These are phyloP conservation scores for Zygotorulaspora mrakii DNA, from an alignment of 1,139 yeast species.

Conservation along the genomic window DNA sequence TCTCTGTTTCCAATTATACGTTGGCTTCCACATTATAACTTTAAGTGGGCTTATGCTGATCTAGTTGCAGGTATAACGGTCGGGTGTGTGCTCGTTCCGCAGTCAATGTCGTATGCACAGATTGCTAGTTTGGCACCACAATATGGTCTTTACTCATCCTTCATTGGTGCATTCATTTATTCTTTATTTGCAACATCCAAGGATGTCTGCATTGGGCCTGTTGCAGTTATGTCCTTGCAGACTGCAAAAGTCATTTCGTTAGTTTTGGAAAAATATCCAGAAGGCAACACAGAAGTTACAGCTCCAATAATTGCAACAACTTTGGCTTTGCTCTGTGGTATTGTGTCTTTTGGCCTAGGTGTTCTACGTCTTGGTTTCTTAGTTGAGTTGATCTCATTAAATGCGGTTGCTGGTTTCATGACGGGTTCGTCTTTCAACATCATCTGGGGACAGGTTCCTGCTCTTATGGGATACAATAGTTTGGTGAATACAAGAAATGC, in stretches of 20 bases:
- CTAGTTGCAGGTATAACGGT: constrained; percentile 89
- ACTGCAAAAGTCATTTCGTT: constrained; percentile 71
- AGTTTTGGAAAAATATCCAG: constrained; percentile 49
- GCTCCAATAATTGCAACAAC: constrained; percentile 75
- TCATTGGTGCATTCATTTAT: constrained; percentile 84
- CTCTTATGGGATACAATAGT: constrained; percentile 68
- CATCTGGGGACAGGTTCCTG: constrained; percentile 80
- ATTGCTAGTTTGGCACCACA: constrained; percentile 77
- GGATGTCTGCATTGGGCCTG: constrained; percentile 95
- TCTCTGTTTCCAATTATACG: constrained; percentile 72
- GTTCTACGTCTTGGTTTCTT: constrained; percentile 79
- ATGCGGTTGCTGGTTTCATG: constrained; percentile 94
- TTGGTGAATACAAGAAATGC: constrained; percentile 68
- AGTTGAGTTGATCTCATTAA: constrained; percentile 81
- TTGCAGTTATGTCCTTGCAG: constrained; percentile 90
- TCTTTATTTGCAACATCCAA: constrained; percentile 90
- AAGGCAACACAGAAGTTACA: constrained; percentile 33
- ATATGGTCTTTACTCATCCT: constrained; percentile 85
- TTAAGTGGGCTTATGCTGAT: constrained; percentile 75
- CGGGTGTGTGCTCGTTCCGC: constrained; percentile 90
- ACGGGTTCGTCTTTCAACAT: constrained; percentile 88
- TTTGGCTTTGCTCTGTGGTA: constrained; percentile 77
- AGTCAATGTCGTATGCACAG: constrained; percentile 90
- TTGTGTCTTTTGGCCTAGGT: constrained; percentile 79
- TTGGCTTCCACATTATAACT: constrained; percentile 83